Evolutionary conservation across 176 grass and related monocot genomes (phyloP), one percentile per base, ranked within the genome.

Genomic region (Tillandsia leiboldiana): DNA sequence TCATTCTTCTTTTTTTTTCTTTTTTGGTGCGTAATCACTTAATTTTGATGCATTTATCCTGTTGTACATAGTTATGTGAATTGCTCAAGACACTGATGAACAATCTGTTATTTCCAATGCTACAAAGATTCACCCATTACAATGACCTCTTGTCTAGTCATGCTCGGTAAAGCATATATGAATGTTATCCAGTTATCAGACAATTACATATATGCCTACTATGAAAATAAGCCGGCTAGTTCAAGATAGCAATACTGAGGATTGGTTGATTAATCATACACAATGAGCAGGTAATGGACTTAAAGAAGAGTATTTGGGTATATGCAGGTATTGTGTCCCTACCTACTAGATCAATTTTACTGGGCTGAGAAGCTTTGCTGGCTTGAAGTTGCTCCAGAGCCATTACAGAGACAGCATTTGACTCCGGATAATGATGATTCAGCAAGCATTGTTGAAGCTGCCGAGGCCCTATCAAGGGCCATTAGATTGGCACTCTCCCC

Each of bases 321-420:
- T 27, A 72, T 83, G 67, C 83, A 92, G 92, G 77, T 92, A 48
- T 22, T 82, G 15, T 92, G 92, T 10, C 92, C 92, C 29, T 96
- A 89, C 83, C 26, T 96, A 71, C 48, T 81, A 50, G 92, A 96
- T 71, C 92, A 96, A 29, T 96, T 96, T 85, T 96, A 96, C 71
- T 96, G 92, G 92, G 78, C 88, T 64, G 92, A 96, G 70, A 88
- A 85, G 74, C 73, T 96, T 49, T 78, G 73, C 59, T 92, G 86
- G 92, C 71, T 89, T 26, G 79, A 88, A 64, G 88, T 89, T 57
- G 81, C 83, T 0, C 88, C 83, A 42, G 79, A 87, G 57, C 81
- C 86, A 49, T 75, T 96, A 57, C 68, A 70, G 51, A 81, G 76
- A 70, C 76, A 84, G 9, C 57, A 89, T 81, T 66, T 96, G 27